Evolutionary conservation across 345 rosid genomes (phyloP).

Genomic region (Abelmoschus esculentus): DNA sequence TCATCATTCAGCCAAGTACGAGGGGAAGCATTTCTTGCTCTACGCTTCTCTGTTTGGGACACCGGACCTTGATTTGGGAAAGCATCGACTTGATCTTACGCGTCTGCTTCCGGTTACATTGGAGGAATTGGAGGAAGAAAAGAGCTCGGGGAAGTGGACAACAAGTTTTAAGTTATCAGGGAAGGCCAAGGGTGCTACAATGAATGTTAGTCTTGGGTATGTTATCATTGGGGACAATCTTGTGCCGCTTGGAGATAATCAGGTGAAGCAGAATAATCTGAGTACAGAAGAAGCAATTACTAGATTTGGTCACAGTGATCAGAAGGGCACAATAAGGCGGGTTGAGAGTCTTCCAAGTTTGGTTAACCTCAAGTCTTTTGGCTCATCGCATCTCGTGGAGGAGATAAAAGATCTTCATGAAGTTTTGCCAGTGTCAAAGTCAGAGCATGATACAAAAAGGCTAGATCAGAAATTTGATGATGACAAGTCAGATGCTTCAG

Average conservation of each 20-base stretch:
- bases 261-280: conserved; percentile 29
- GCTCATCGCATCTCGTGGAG: conserved; percentile 30
- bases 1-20: conserved; percentile 86
- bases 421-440: conserved; percentile 46
- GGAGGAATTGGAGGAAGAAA: conserved; percentile 92
- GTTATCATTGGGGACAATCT: conserved; percentile 49
- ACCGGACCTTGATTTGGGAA: conserved; percentile 81
- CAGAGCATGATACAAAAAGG: conserved; percentile 33
- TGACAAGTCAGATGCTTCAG: conserved; percentile 37
- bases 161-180: conserved; percentile 83
- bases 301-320: conserved; percentile 32
- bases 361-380: conserved; percentile 23
- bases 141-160: conserved; percentile 84
- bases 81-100: conserved; percentile 90
- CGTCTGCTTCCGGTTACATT: conserved; percentile 82
- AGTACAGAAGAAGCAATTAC: conserved; percentile 19
- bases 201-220: conserved; percentile 86
- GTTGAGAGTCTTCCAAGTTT: conserved; percentile 42
- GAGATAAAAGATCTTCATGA: conserved; percentile 77
- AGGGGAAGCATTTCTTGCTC: conserved; percentile 87
- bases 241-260: conserved; percentile 28
- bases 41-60: conserved; percentile 49
- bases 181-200: conserved; percentile 58
- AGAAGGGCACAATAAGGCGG: conserved; percentile 27
- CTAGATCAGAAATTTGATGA: conserved; percentile 46